phyloP scores from a whole-genome alignment of 2,329 filamentous ascomycete genomes.

The Chaetothyriales sp. region DNA sequence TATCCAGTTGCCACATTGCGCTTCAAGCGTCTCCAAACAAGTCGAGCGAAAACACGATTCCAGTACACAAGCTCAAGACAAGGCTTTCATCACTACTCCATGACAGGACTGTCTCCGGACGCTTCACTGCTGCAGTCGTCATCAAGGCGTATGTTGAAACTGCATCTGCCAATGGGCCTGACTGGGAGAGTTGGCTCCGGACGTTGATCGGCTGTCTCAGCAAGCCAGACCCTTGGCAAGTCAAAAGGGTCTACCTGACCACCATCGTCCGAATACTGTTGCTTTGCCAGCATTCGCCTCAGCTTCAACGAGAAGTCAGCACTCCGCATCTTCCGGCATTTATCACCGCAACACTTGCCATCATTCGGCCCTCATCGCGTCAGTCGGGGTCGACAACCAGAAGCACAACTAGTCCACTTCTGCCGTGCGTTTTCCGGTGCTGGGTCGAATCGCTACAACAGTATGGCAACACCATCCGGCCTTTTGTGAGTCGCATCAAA shows the following conservation, averaged over 20 bases:
- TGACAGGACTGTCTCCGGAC: conserved; percentile 58
- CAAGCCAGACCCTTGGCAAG: conserved; percentile 63
- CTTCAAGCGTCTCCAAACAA: conserved; percentile 45
- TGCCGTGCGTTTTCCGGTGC: conserved; percentile 57
- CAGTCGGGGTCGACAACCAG: conserved; percentile 1
- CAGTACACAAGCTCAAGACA: conserved; percentile 70
- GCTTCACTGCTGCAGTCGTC: conserved; percentile 64
- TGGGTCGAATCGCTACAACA: conserved; percentile 60
- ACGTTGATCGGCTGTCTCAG: conserved; percentile 61
- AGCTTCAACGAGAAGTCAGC: conserved; percentile 72
- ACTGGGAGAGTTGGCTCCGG: conserved; percentile 64
- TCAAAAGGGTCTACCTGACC: conserved; percentile 64
- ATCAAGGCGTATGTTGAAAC: conserved; percentile 65
- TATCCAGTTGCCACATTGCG: conserved; percentile 42
- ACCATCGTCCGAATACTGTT: conserved; percentile 72
- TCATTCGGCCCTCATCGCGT: conserved; percentile 31
- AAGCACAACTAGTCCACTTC: conserved; percentile 31
- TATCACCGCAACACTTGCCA: conserved; percentile 56
- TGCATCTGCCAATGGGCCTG: conserved; percentile 56
- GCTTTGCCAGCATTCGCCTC: conserved; percentile 68
- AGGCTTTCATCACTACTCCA: conserved; percentile 64
- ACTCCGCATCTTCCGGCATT: conserved; percentile 68
- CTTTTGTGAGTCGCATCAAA: conserved; percentile 56
- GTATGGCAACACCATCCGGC: conserved; percentile 71
- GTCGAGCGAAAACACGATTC: conserved; percentile 49